A percentile compares a stretch with the other conserved stretches of the same genome.
phyloP scores from a whole-genome alignment of 2,329 filamentous ascomycete species.

The Trichophyton simii region DNA sequence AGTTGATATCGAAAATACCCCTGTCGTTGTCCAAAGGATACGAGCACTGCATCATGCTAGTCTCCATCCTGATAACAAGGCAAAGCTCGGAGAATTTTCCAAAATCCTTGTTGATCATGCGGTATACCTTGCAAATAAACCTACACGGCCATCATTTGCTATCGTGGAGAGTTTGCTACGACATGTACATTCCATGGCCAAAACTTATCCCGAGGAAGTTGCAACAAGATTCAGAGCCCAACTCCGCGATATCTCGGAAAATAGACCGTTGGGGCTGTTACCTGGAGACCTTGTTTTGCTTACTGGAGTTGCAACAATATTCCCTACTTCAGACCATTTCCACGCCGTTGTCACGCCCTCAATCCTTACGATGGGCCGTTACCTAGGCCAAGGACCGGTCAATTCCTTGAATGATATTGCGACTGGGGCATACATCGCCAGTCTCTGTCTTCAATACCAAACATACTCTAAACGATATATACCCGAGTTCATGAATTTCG shows the following conservation, averaged over 20 bases:
- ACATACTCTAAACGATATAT: constrained; percentile 72
- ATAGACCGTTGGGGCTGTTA: constrained; percentile 39
- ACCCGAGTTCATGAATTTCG: constrained; percentile 76
- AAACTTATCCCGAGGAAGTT: constrained; percentile 68
- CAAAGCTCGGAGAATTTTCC: constrained; percentile 52
- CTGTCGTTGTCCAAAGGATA: constrained; percentile 75
- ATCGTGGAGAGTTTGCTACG: constrained; percentile 70
- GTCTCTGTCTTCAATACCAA: constrained; percentile 72
- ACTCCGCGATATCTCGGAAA: constrained; percentile 45
- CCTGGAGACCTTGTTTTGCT: constrained; percentile 72
- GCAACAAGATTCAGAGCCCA: constrained; percentile 65
- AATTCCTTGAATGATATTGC: constrained; percentile 53
- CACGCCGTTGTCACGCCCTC: constrained; percentile 89
- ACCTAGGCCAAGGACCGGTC: constrained; percentile 65
- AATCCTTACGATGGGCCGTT: constrained; percentile 70
- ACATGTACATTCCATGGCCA: constrained; percentile 84
- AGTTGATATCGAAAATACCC: constrained; percentile 53
- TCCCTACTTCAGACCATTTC: constrained; percentile 94
- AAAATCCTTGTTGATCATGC: constrained; percentile 42
- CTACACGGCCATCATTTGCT: constrained; percentile 45
- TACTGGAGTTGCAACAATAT: constrained; percentile 70
- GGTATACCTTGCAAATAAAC: constrained; percentile 43
- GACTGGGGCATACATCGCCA: constrained; percentile 65
- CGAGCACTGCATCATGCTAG: constrained; percentile 86
- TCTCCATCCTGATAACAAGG: constrained; percentile 72